Evolutionary conservation across 495 filamentous ascomycete genomes (phyloP).

Genomic region (Xylaria telfairii): DNA sequence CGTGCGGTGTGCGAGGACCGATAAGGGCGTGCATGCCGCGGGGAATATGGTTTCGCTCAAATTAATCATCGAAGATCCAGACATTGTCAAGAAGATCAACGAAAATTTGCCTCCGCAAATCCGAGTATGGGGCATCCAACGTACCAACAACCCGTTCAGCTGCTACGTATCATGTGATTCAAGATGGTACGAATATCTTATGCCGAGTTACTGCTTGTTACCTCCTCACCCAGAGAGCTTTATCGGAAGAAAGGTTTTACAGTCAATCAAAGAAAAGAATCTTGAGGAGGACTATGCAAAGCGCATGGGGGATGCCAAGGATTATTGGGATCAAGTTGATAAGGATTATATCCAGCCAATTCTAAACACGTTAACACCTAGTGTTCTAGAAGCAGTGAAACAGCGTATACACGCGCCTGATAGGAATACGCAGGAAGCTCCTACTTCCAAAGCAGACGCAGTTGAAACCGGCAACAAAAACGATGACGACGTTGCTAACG

Average conservation of each 20-base stretch:
- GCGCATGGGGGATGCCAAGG: slow-evolving; percentile 76
- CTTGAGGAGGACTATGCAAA: slow-evolving; percentile 68
- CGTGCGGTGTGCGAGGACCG: slow-evolving; percentile 90
- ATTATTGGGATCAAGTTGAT: slow-evolving; percentile 82
- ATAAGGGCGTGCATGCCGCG: slow-evolving; percentile 97
- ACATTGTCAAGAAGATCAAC: slow-evolving; percentile 91
- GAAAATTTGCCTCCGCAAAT: slow-evolving; percentile 83
- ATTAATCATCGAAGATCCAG: slow-evolving; percentile 88
- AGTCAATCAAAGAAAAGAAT: slow-evolving; percentile 72
- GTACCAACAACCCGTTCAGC: slow-evolving; percentile 84
- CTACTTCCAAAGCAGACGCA: slow-evolving; percentile 24
- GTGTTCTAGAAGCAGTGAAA: slow-evolving; percentile 49
- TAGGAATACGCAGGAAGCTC: slow-evolving; percentile 24
- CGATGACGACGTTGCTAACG: slow-evolving; percentile 17
- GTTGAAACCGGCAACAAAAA: slow-evolving; percentile 17
- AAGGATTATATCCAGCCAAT: slow-evolving; percentile 77
- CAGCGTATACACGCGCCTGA: slow-evolving; percentile 47
- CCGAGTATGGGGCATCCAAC: slow-evolving; percentile 87
- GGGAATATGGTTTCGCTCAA: slow-evolving; percentile 96
- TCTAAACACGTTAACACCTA: slow-evolving; percentile 56
- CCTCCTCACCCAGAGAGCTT: slow-evolving; percentile 89
- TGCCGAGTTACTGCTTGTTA: slow-evolving; percentile 87
- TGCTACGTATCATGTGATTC: slow-evolving; percentile 93
- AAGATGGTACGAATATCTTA: slow-evolving; percentile 93
- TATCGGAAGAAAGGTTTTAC: slow-evolving; percentile 77